phyloP scores from a whole-genome alignment of 2,329 filamentous ascomycete species.

The Arthrobotrys musiformis region DNA sequence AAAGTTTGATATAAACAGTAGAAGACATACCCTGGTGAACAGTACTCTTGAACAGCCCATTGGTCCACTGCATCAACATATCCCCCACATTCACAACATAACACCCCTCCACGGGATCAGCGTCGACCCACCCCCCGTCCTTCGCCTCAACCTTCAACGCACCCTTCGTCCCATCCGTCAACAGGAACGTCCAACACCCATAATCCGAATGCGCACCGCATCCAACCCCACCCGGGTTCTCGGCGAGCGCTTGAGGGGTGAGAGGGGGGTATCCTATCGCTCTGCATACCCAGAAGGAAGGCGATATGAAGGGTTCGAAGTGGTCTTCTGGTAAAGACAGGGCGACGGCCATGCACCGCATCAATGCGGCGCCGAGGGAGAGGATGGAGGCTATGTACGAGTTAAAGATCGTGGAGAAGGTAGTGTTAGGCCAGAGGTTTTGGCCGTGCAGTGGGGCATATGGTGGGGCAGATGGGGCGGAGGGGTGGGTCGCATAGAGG shows the following conservation, averaged over 20 bases:
- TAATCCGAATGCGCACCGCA: conserved; percentile 65
- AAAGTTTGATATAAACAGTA: too few species aligned
- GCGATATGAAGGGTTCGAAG: conserved; percentile 59
- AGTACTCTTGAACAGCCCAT: conserved; percentile 61
- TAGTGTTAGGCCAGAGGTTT: conserved; percentile 64
- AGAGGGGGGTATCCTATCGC: conserved; percentile 60
- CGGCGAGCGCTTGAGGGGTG: conserved; percentile 12
- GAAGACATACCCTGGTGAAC: conserved; percentile 62
- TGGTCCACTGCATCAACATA: conserved; percentile 64
- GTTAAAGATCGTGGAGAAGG: conserved; percentile 60
- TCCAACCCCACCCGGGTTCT: conserved; percentile 60
- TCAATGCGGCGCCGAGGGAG: conserved; percentile 57
- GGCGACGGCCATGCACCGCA: conserved; percentile 59
- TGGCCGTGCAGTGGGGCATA: conserved; percentile 62
- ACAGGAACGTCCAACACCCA: conserved; percentile 65
- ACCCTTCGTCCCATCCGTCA: conserved; percentile 64
- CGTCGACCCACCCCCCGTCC: conserved; percentile 63
- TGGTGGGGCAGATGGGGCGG: conserved; percentile 54
- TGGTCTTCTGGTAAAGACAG: conserved; percentile 57
- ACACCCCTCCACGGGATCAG: conserved; percentile 64
- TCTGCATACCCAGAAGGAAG: conserved; percentile 58
- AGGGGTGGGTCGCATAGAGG: conserved; percentile 58
- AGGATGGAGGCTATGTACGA: conserved; percentile 53
- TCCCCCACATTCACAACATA: conserved; percentile 68
- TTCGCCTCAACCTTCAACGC: conserved; percentile 65